Base-by-base conservation (phyloP, 345 rosid genomes). In the Cardamine chenopodiifolia region DNA sequence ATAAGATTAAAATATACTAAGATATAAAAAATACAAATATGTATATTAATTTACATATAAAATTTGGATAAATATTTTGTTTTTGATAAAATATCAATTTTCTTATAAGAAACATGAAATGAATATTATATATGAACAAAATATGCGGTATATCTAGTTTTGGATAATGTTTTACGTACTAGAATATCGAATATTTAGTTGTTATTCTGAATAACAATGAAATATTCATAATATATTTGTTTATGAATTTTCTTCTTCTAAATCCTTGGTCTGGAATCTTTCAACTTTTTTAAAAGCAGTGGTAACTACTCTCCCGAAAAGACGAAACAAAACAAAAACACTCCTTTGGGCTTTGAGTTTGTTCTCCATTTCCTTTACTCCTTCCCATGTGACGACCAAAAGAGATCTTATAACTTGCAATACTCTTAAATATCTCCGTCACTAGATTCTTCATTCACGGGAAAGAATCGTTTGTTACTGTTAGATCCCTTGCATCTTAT, bases 301-400 rank as follows among this genome's bases (percentile, higher is more conserved):
- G 73, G 68, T 39, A 44, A 28, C 62, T 58, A 49, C 11, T 49
- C 23, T 58, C 34, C 62, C 73, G 20, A 50, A 68, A 67, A 68
- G 54, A 44, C 19, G 17, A 69, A 69, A 62, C 66, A 62, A 62
- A 62, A 45, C 71, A 62, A 76, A 76, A 69, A 34, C 25, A 44
- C 19, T 45, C 59, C 34, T 54, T 63, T 62, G 8, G 1, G 50
- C 34, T 54, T 63, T 62, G 8, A 3, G 50, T 61, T 54, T 25
- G 65, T 54, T 59, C 79, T 39, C 40, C 35, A 58, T 25, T 18
- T 44, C 47, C 37, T 67, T 50, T 15, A 31, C 22, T 75, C 58
- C 49, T 53, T 75, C 74, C 70, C 75, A 76, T 70, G 80, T 76
- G 75, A 70, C 66, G 66, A 62, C 66, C 80, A 37, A 76, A 76